Conservation (phyloP, 2,329 filamentous ascomycete genomes). For the Zasmidium cellare region DNA sequence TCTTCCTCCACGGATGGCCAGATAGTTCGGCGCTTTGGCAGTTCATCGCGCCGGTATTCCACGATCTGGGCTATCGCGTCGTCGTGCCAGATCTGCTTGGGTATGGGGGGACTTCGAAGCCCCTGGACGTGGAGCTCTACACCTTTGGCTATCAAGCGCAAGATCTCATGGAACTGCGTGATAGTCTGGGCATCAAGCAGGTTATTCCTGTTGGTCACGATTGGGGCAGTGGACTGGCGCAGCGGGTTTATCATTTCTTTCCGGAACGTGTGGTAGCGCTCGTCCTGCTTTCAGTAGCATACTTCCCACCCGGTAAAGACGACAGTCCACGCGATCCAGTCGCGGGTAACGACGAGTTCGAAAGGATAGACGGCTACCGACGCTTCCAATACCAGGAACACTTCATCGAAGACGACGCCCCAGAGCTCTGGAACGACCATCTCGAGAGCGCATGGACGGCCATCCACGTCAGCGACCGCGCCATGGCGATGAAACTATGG, state of each 20-base stretch:
- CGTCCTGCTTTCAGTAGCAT: slow-evolving; percentile 44
- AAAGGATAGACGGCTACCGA: slow-evolving; percentile 38
- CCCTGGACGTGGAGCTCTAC: slow-evolving; percentile 38
- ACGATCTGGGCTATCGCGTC: slow-evolving; percentile 40
- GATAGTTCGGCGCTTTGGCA: slow-evolving; percentile 48
- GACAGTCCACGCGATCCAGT: slow-evolving; percentile 40
- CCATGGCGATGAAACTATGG: slow-evolving; percentile 35
- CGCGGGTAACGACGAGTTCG: slow-evolving; percentile 31
- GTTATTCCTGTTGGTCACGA: slow-evolving; percentile 6
- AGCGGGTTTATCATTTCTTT: slow-evolving; percentile 43
- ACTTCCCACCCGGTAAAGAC: slow-evolving; percentile 29
- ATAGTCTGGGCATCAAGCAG: slow-evolving; percentile 30
- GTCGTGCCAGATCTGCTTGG: slow-evolving; percentile 40
- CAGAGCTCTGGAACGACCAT: slow-evolving; percentile 15
- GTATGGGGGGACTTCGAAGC: slow-evolving; percentile 41
- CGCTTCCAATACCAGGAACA: slow-evolving; percentile 47
- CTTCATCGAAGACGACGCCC: slow-evolving; percentile 32
- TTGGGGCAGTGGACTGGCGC: slow-evolving; percentile 40
- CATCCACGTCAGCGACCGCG: slow-evolving; percentile 14
- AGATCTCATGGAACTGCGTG: slow-evolving; percentile 43
- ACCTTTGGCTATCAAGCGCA: slow-evolving; percentile 33
- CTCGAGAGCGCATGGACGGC: slow-evolving; percentile 17
- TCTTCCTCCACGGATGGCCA: slow-evolving; percentile 51
- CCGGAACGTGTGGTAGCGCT: slow-evolving; percentile 42
- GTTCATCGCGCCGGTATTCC: slow-evolving; percentile 40